A percentile compares a stretch with the other conserved stretches of the same genome.
Evolutionary conservation across 2,329 filamentous ascomycete species (phyloP).

Genomic region (Diaporthe nobilis): DNA sequence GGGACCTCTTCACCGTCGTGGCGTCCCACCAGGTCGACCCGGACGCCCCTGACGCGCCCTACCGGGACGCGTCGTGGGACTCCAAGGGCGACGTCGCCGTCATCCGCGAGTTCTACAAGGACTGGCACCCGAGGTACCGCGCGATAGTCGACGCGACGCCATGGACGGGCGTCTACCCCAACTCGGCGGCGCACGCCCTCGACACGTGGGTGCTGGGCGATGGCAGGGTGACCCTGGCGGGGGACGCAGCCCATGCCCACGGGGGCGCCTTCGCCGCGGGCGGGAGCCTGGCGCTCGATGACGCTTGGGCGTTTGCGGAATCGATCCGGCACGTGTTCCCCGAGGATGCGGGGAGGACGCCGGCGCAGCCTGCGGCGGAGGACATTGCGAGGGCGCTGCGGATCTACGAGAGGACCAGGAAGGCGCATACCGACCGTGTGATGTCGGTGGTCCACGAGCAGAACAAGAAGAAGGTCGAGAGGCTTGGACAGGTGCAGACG

Average conservation of each 20-base stretch:
- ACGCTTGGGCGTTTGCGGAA: slow-evolving; percentile 58
- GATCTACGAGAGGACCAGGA: slow-evolving; percentile 59
- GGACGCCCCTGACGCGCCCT: slow-evolving; percentile 49
- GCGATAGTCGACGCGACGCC: slow-evolving; percentile 58
- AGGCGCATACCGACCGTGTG: slow-evolving; percentile 57
- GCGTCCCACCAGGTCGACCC: slow-evolving; percentile 57
- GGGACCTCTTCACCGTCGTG: slow-evolving; percentile 59
- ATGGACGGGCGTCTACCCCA: slow-evolving; percentile 57
- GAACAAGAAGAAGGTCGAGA: slow-evolving; percentile 48
- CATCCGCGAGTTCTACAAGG: slow-evolving; percentile 54
- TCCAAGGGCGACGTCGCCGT: slow-evolving; percentile 53
- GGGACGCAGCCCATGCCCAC: slow-evolving; percentile 58
- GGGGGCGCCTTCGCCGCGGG: slow-evolving; percentile 58
- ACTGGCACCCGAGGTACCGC: slow-evolving; percentile 59
- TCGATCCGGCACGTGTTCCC: slow-evolving; percentile 55
- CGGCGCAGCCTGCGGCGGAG: slow-evolving; percentile 32
- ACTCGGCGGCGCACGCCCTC: slow-evolving; percentile 56
- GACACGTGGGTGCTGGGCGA: slow-evolving; percentile 57
- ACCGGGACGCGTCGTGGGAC: slow-evolving; percentile 55
- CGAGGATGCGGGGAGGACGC: neutral
- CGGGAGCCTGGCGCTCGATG: slow-evolving; percentile 57
- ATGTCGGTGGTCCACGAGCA: slow-evolving; percentile 51
- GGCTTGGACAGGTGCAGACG: slow-evolving; percentile 48
- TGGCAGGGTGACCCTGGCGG: slow-evolving; percentile 53
- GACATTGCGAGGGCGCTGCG: slow-evolving; percentile 51